Conservation (phyloP, 345 rosid species). For the Leavenworthia alabamica region DNA sequence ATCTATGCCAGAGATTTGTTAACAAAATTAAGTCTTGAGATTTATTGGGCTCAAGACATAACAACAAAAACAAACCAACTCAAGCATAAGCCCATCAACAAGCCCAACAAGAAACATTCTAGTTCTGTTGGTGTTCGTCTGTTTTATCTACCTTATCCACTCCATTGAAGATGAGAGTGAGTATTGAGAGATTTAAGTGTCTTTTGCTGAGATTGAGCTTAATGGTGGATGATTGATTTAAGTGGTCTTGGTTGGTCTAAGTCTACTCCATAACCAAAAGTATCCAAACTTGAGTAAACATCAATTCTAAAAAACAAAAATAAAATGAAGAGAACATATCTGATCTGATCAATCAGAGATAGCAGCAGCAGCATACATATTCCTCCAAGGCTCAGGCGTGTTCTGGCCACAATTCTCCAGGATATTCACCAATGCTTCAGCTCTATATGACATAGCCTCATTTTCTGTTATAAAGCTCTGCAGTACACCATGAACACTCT, state of each 20-base stretch:
- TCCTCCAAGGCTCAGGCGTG: conserved; percentile 40
- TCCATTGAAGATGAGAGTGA: conserved; percentile 41
- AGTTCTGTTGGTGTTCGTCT: too few species aligned
- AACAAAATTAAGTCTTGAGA: not conserved
- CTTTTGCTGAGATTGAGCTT: conserved; percentile 39
- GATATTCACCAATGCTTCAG: conserved; percentile 38
- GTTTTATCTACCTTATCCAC: too few species aligned
- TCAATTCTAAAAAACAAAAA: not conserved
- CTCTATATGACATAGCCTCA: conserved; percentile 26
- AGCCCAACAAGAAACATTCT: too few species aligned
- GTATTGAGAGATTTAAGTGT: conserved; percentile 43
- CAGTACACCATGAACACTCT: conserved; percentile 39
- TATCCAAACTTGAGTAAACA: not conserved
- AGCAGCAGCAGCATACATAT: conserved; percentile 15
- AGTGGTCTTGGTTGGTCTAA: not conserved
- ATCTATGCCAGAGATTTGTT: not conserved
- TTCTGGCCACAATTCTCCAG: conserved; percentile 49
- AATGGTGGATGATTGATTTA: not conserved
- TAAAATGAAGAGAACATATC: not conserved
- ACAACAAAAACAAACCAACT: too few species aligned
- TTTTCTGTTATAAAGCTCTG: conserved; percentile 43
- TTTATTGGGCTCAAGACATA: conserved; percentile 2
- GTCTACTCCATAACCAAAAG: not conserved
- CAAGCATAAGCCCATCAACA: too few species aligned
- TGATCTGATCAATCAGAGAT: conserved; percentile 13